These are phyloP conservation scores for Quercus lobata DNA, from an alignment of 331 rosid species.

Conservation along the genomic window DNA sequence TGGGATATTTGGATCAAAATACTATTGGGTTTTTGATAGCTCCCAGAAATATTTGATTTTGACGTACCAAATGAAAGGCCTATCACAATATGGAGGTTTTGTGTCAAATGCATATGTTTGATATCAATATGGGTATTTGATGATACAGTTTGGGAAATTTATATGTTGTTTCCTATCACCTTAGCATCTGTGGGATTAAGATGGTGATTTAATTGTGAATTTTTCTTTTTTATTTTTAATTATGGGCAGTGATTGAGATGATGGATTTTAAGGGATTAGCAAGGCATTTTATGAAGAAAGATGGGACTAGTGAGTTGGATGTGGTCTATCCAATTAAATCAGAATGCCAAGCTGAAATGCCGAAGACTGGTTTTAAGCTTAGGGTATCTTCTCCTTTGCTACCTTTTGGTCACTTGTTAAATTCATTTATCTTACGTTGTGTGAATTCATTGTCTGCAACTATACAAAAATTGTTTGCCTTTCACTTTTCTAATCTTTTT, in stretches of 20 bases:
- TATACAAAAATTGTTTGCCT: neutral
- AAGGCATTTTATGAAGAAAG: slow-evolving; percentile 23
- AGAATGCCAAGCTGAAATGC: slow-evolving; percentile 48
- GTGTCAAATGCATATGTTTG: slow-evolving; percentile 3
- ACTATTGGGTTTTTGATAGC: neutral
- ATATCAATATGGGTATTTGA: neutral
- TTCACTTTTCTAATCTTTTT: neutral
- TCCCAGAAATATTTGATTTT: neutral
- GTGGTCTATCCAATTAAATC: slow-evolving; percentile 42
- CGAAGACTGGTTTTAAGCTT: slow-evolving; percentile 69
- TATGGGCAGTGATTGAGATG: slow-evolving; percentile 23
- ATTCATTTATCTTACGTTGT: slow-evolving; percentile 1
- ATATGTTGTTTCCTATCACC: neutral
- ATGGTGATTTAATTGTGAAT: slow-evolving; percentile 11
- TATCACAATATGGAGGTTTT: neutral
- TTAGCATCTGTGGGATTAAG: neutral
- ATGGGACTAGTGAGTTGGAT: slow-evolving; percentile 41
- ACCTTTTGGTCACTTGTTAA: neutral
- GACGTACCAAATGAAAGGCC: neutral
- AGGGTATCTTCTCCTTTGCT: slow-evolving; percentile 46
- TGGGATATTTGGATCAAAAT: neutral
- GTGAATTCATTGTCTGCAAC: neutral
- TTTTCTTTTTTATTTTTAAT: neutral
- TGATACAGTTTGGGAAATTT: neutral
- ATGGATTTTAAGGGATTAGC: slow-evolving; percentile 27